Percentiles rank a stretch among this genome's conserved stretches.
These are phyloP conservation scores for Heimioporus retisporus DNA, from an alignment of 1,284 basidiomycete species.

Conservation along the genomic window DNA sequence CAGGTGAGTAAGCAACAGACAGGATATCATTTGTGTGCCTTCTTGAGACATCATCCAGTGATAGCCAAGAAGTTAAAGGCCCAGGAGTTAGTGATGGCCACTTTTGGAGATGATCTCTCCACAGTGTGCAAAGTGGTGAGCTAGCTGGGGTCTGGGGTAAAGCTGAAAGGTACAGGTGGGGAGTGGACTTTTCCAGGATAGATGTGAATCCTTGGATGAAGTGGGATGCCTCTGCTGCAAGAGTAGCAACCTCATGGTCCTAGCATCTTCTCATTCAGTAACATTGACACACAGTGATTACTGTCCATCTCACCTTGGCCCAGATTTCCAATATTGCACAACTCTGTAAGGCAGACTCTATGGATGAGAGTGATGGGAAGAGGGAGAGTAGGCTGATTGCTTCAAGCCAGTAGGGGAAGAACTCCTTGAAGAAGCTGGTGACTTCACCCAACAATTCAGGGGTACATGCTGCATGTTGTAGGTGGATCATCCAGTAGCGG, in stretches of 20 bases:
- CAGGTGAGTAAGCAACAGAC: neutral
- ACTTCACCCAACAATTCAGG: too few species aligned
- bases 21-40: neutral
- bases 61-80: neutral
- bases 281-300: neutral
- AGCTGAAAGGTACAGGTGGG: too few species aligned
- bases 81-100: neutral
- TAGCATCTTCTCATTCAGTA: neutral
- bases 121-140: neutral
- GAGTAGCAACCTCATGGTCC: neutral
- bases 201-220: neutral
- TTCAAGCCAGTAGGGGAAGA: neutral
- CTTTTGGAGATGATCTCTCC: neutral
- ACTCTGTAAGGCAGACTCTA: neutral
- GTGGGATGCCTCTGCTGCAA: neutral
- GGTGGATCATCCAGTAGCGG: neutral
- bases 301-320: neutral
- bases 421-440: too few species aligned
- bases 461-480: too few species aligned
- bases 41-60: neutral
- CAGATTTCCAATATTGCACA: neutral
- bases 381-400: neutral
- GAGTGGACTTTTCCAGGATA: neutral
- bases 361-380: neutral
- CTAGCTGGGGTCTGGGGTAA: too few species aligned